Conservation (phyloP, 148 eudicot species). For the Limonium bicolor region DNA sequence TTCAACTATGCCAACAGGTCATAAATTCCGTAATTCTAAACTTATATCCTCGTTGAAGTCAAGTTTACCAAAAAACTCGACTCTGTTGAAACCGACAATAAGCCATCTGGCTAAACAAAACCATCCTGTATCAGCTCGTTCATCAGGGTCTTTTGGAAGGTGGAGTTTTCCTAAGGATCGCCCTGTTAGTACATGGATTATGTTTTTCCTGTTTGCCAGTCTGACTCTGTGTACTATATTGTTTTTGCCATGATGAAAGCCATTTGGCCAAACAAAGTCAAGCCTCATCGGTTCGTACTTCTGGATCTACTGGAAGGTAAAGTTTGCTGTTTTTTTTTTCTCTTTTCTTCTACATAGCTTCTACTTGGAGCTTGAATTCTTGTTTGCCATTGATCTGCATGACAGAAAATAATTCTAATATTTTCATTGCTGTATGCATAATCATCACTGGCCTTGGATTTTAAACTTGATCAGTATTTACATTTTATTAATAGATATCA, state of each 20-base stretch:
- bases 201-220: not conserved
- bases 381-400: not conserved
- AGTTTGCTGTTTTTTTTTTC: not conserved
- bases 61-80: slow-evolving; percentile 23
- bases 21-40: slow-evolving; percentile 11
- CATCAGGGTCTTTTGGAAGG: not conserved
- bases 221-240: not conserved
- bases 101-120: slow-evolving; percentile 50
- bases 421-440: not conserved
- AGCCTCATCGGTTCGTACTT: not conserved
- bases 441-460: not conserved
- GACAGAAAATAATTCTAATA: not conserved
- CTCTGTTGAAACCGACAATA: slow-evolving; percentile 46
- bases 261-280: not conserved
- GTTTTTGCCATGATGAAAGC: not conserved
- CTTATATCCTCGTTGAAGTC: slow-evolving; percentile 10
- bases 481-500: not conserved
- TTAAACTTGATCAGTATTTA: not conserved
- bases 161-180: not conserved
- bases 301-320: not conserved
- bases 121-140: not conserved
- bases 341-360: not conserved
- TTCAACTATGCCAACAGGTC: slow-evolving; percentile 2
- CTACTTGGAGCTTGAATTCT: not conserved
- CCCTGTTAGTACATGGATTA: not conserved